phyloP scores from a whole-genome alignment of 2,329 filamentous ascomycete genomes.

The Fonsecaea monophora region DNA sequence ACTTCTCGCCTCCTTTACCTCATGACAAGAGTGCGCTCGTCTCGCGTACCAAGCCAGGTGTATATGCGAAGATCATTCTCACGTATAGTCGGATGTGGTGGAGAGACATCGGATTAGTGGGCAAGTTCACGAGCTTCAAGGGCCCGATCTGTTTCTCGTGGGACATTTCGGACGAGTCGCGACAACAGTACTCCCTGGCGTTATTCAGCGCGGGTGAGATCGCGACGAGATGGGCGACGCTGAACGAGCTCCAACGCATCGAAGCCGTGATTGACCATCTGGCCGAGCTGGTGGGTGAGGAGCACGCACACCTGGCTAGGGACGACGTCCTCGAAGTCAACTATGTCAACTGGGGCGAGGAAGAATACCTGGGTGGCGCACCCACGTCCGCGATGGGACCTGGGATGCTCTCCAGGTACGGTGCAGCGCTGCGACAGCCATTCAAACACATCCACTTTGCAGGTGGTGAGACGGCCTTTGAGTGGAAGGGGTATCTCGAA shows the following conservation, averaged over 20 bases:
- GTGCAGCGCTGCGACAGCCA: conserved; percentile 45
- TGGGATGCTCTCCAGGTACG: conserved; percentile 46
- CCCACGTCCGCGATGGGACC: conserved; percentile 49
- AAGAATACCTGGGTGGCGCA: conserved; percentile 49
- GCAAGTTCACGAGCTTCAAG: conserved; percentile 46
- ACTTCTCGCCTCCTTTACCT: conserved; percentile 54
- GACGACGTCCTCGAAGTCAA: conserved; percentile 46
- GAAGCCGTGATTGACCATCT: conserved; percentile 32
- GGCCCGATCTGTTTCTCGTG: conserved; percentile 57
- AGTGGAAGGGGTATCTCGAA: conserved; percentile 66
- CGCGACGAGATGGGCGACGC: conserved; percentile 45
- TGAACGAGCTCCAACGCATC: conserved; percentile 16
- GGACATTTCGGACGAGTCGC: conserved; percentile 49
- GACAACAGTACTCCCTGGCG: conserved; percentile 45
- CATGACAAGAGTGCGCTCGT: conserved; percentile 41
- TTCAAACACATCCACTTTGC: conserved; percentile 58
- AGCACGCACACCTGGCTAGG: conserved; percentile 18
- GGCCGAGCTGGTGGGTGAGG: conserved; percentile 23
- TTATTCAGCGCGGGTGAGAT: conserved; percentile 50
- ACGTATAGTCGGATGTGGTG: conserved; percentile 53
- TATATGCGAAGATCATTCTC: conserved; percentile 50
- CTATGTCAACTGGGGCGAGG: conserved; percentile 48
- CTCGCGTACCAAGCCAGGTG: conserved; percentile 45
- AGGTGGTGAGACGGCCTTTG: conserved; percentile 60
- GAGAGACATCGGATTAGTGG: conserved; percentile 44